Base-by-base conservation (phyloP, 2,329 filamentous ascomycete genomes). In the Capronia americana region DNA sequence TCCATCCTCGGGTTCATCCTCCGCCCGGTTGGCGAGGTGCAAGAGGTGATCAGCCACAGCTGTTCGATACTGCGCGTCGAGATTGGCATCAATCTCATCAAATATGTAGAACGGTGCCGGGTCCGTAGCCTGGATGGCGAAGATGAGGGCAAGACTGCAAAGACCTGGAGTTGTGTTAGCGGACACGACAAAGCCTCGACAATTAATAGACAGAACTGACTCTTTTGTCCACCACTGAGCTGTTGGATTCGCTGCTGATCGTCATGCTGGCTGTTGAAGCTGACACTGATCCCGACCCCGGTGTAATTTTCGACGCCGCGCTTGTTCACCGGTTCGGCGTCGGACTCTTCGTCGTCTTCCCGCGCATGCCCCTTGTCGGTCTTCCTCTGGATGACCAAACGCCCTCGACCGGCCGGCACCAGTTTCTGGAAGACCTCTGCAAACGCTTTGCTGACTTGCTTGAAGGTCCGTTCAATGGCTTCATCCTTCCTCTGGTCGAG, bases 71-170 rank as follows among this genome's bases (percentile, higher is more conserved):
- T 99, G 95, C 0, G 95, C 93, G 77, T 99, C 95, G 26, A 99
- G 86, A 77, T 99, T 99, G 78, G 95, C 95, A 76, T 99, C 95
- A 70, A 99, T 97, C 80, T 99, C 95, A 78, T 99, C 95, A 74
- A 99, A 99, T 74, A 99, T 93, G 77, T 99, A 97, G 85, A 99
- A 98, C 1, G 95, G 95, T 53, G 94, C 96, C 10, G 94, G 95
- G 77, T 99, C 95, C 66, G 94, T 97, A 73, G 93, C 92, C 79
- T 99, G 95, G 72, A 99, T 96, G n/a, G 95, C 95, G 77, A 99
- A 99, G 72, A 99, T 96, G 59, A 99, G 87, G 53, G 95, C 96
- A n/a, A 99, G 87, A 10, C 95, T 95, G 79, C 94, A 98, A 69
- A 98, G 84, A 87, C 92, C 91, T 93, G 51, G 69, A 34, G 55